Percentiles rank a stretch among this genome's conserved stretches.
phyloP scores from a whole-genome alignment of 2,329 filamentous ascomycete genomes.

The Colletotrichum trifolii region DNA sequence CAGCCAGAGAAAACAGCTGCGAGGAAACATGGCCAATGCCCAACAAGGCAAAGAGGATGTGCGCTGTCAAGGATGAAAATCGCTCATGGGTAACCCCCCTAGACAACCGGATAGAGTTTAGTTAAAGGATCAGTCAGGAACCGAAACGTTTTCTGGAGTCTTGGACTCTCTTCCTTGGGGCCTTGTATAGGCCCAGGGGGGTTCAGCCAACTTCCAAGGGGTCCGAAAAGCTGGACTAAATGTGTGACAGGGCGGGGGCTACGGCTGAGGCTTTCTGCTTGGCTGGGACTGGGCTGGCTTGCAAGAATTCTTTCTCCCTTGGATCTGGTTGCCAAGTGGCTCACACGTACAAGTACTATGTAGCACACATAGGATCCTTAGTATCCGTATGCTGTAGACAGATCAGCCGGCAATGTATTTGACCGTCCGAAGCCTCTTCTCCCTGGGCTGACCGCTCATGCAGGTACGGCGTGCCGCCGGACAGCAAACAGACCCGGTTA shows the following conservation, averaged over 20 bases:
- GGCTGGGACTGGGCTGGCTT: background rate
- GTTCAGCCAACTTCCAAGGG: conserved; percentile 2
- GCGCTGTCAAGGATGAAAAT: conserved; percentile 31
- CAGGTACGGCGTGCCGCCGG: conserved; percentile 28
- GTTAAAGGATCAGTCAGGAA: conserved; percentile 33
- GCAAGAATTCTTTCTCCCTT: too few species aligned
- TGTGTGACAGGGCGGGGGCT: too few species aligned
- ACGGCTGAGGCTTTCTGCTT: background rate
- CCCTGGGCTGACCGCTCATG: conserved; percentile 22
- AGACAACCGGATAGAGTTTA: conserved; percentile 25
- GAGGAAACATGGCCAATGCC: conserved; percentile 28
- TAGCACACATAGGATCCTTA: too few species aligned
- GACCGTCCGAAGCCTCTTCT: background rate
- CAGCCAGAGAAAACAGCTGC: background rate
- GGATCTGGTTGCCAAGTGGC: too few species aligned
- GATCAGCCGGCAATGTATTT: background rate
- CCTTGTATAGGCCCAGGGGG: background rate
- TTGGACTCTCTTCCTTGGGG: background rate
- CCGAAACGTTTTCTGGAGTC: conserved; percentile 27
- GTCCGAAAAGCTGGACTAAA: background rate
- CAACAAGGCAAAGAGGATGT: conserved; percentile 22
- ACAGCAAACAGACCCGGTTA: conserved; percentile 2
- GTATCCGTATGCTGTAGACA: background rate
- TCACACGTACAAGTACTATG: too few species aligned
- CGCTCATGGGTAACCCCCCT: conserved; percentile 26